Evolutionary conservation across 129 eudicot species (phyloP).

Genomic region (Dittrichia graveolens): DNA sequence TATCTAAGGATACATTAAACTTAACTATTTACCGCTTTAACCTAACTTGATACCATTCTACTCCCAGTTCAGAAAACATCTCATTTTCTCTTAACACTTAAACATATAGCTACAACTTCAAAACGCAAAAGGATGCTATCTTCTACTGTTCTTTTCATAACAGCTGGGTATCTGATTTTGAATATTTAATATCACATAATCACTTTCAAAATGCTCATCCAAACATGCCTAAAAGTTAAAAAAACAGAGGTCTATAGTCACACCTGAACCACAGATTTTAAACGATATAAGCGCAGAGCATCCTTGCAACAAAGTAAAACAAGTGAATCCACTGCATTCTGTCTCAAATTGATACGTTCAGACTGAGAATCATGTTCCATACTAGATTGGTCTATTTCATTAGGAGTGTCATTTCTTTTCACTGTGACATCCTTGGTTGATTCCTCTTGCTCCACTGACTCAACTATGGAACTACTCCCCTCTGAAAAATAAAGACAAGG

Average conservation of each 20-base stretch:
- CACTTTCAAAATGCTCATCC: too few species aligned
- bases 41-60: too few species aligned
- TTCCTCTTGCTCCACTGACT: slow-evolving; percentile 33
- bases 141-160: too few species aligned
- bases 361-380: slow-evolving; percentile 21
- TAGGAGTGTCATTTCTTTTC: slow-evolving; percentile 36
- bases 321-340: slow-evolving; percentile 42
- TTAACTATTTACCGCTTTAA: too few species aligned
- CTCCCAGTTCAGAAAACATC: too few species aligned
- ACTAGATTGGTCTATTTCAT: slow-evolving; percentile 32
- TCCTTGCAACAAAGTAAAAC: slow-evolving; percentile 76
- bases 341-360: slow-evolving; percentile 29
- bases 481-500: too few species aligned
- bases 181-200: too few species aligned
- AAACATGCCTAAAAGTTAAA: background rate
- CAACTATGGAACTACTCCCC: slow-evolving; percentile 32
- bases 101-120: too few species aligned
- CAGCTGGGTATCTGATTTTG: too few species aligned
- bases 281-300: slow-evolving; percentile 48
- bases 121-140: too few species aligned
- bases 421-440: slow-evolving; percentile 37
- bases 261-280: slow-evolving; percentile 72
- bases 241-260: slow-evolving; percentile 24
- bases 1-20: too few species aligned
- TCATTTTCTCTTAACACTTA: too few species aligned